Conservation (phyloP, 352 stramenopile genomes). For the Phytophthora crassamura region DNA sequence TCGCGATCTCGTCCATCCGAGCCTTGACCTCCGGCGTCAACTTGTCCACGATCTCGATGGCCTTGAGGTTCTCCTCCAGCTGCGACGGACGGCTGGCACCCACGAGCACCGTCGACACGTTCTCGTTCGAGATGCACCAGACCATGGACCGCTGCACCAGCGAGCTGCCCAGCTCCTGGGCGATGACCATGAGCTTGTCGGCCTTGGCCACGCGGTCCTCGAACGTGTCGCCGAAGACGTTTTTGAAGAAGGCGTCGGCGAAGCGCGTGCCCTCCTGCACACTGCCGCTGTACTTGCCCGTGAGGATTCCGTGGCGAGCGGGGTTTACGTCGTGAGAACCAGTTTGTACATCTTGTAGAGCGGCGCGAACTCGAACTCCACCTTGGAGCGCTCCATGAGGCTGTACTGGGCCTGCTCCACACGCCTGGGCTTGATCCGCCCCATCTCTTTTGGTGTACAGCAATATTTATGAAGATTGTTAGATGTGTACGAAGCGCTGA, state of each 20-base stretch:
- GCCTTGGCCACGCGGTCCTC: slow-evolving; percentile 55
- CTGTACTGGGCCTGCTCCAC: slow-evolving; percentile 67
- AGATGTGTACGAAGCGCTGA: no score
- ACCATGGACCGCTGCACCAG: slow-evolving; percentile 33
- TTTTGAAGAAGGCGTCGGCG: slow-evolving; percentile 31
- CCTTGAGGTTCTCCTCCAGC: slow-evolving; percentile 34
- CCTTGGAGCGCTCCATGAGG: slow-evolving; percentile 56
- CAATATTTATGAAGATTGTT: no score
- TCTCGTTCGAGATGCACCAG: slow-evolving; percentile 58
- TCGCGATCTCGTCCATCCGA: slow-evolving; percentile 55
- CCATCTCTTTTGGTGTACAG: no score
- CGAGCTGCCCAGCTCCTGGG: slow-evolving; percentile 44
- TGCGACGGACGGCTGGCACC: slow-evolving; percentile 48
- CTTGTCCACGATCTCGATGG: slow-evolving; percentile 45
- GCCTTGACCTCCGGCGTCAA: slow-evolving; percentile 60
- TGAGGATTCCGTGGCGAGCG: slow-evolving; percentile 59
- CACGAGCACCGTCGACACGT: slow-evolving; percentile 56
- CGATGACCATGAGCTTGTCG: slow-evolving; percentile 42
- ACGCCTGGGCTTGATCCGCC: no score
- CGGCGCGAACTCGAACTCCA: slow-evolving; percentile 58
- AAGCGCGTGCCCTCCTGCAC: slow-evolving; percentile 39
- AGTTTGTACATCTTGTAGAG: slow-evolving; percentile 44
- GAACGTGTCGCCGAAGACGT: slow-evolving; percentile 24
- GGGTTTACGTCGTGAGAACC: slow-evolving; percentile 39
- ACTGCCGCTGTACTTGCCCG: slow-evolving; percentile 64